Conservation (phyloP, 2,329 filamentous ascomycete genomes). For the Penicillium oxalicum region DNA sequence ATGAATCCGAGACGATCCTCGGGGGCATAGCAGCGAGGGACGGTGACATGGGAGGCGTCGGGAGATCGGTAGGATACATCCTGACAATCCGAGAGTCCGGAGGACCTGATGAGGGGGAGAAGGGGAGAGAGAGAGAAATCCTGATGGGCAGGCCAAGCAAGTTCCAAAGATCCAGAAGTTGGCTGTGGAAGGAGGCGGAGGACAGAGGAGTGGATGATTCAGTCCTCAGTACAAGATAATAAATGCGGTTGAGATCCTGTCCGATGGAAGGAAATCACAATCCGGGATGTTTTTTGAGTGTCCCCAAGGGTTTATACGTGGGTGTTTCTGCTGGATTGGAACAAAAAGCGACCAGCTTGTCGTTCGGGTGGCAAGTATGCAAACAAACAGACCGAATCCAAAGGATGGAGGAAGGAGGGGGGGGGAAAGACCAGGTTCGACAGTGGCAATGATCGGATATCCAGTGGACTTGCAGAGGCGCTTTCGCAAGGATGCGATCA, state of each 20-base stretch:
- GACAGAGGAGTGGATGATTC: too few species aligned
- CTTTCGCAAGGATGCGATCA: neutral
- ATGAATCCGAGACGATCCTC: constrained; percentile 82
- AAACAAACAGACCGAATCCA: neutral
- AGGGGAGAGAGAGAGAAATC: neutral
- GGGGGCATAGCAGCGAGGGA: constrained; percentile 55
- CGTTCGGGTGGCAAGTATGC: neutral
- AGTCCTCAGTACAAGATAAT: too few species aligned
- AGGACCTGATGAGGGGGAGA: neutral
- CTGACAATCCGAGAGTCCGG: neutral
- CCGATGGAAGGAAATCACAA: too few species aligned
- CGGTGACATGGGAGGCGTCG: constrained; percentile 43
- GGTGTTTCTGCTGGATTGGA: neutral
- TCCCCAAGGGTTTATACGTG: too few species aligned
- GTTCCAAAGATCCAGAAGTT: neutral
- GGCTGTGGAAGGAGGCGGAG: too few species aligned
- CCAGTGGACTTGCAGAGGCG: neutral
- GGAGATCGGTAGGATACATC: constrained; percentile 43
- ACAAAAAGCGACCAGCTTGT: neutral
- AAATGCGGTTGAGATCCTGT: too few species aligned
- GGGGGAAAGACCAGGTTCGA: neutral
- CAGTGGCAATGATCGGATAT: neutral
- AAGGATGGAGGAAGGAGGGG: neutral
- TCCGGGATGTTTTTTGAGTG: too few species aligned
- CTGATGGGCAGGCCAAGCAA: neutral